Evolutionary conservation across 352 stramenopile genomes (phyloP).

Genomic region (Phytophthora meadii): DNA sequence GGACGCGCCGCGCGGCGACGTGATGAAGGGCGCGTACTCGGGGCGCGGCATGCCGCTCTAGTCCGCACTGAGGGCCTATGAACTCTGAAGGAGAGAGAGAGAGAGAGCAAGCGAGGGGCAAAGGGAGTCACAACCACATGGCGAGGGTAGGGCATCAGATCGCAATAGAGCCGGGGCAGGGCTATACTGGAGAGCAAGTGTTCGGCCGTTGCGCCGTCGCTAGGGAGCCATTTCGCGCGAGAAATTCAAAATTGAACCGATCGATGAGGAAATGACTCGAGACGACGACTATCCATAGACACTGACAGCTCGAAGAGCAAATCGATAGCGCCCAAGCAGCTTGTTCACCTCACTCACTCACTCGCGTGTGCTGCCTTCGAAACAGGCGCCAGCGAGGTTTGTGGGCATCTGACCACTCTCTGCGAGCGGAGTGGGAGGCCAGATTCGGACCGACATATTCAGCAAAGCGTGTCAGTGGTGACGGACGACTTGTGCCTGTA

Average conservation of each 20-base stretch:
- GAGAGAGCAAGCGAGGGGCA: constrained; percentile 4
- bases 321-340: constrained; percentile 2
- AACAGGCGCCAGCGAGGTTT: constrained; percentile 14
- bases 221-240: constrained; percentile 22
- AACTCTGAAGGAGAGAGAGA: constrained; percentile 32
- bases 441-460: constrained; percentile 12
- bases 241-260: constrained; percentile 5
- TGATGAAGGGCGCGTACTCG: constrained; percentile 50
- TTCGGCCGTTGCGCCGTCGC: constrained; percentile 12
- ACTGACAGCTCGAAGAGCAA: constrained; percentile 7
- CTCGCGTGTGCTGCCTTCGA: constrained; percentile 9
- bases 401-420: constrained; percentile 13
- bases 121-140: constrained; percentile 12
- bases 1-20: constrained; percentile 36
- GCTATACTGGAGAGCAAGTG: constrained; percentile 6
- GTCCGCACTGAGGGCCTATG: constrained; percentile 11
- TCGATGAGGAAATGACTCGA: neutral
- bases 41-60: constrained; percentile 39
- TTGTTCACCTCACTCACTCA: constrained; percentile 9
- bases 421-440: constrained; percentile 11
- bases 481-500: neutral
- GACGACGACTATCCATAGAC: constrained; percentile 27
- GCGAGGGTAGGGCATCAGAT: constrained; percentile 21
- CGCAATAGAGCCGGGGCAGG: constrained; percentile 10
- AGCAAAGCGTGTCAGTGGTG: neutral